These are phyloP conservation scores for Calonectria henricotiae DNA, from an alignment of 2,329 filamentous ascomycete species.

Conservation along the genomic window DNA sequence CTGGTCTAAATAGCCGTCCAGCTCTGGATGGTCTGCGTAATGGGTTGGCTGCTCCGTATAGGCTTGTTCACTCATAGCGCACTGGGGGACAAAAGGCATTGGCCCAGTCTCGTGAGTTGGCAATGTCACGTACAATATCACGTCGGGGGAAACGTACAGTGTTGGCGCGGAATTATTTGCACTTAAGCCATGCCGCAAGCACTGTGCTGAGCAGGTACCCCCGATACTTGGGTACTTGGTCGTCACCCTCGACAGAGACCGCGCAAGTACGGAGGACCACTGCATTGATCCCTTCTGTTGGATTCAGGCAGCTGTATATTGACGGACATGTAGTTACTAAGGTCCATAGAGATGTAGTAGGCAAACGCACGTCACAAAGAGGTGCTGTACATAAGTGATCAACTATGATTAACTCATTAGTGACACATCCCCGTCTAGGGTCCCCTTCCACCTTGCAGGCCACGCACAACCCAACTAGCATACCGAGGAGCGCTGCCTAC, in stretches of 20 bases:
- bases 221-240: background rate
- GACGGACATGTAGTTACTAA: background rate
- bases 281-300: background rate
- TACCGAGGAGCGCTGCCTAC: slow-evolving; percentile 19
- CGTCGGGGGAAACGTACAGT: background rate
- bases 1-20: background rate
- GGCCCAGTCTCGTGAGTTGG: background rate
- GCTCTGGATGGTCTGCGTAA: background rate
- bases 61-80: background rate
- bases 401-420: background rate
- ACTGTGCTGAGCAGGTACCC: background rate
- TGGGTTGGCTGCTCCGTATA: background rate
- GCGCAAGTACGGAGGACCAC: background rate
- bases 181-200: background rate
- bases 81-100: background rate
- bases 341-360: background rate
- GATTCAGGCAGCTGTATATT: background rate
- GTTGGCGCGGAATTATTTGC: background rate
- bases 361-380: background rate
- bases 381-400: background rate
- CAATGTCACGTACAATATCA: background rate
- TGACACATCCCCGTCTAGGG: background rate
- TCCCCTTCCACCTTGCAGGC: slow-evolving; percentile 10
- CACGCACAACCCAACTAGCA: slow-evolving; percentile 3
- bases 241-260: background rate